Evolutionary conservation across 805 yeast genomes (phyloP), one percentile per base, ranked within the genome.

Genomic region (Komagataella pseudopastoris): DNA sequence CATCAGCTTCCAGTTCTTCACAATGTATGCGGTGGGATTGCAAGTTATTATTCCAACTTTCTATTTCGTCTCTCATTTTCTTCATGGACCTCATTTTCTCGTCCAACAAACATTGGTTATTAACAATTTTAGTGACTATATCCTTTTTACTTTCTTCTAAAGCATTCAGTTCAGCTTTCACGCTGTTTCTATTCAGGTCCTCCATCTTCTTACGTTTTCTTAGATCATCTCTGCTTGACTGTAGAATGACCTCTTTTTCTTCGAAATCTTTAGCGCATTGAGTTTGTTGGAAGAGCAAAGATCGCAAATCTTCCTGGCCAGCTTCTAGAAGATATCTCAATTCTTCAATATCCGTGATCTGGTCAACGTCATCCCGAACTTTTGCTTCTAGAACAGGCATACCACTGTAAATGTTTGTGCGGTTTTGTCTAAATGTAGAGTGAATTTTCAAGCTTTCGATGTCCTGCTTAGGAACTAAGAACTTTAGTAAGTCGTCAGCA

Each of bases 101-200:
- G 4, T 56, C 52, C 36, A 70, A 54, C 36, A 60, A 59, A 36
- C 58, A 53, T 49, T 65, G 66, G 50, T 64, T 69, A 20, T 68
- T 65, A 0, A 67, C 54, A 12, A 67, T 65, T 53, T 71, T 63
- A 47, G 59, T 52, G 46, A 66, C 71, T 5, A 69, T 59, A 36
- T 63, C 61, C 52, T 71, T 60, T 54, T 71, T 66, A 3, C 70
- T 61, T 50, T 71, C 75, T 55, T 72, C 77, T 17, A 71, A 53
- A 56, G 65, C 63, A 49, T 70, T 69, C 46, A 70, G 69, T 51
- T 72, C 76, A 47, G 66, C 67, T 47, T 69, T 66, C 51, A 70
- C 58, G 51, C 68, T 63, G 22, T 68, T 59, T 52, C 75, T 63
- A 56, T 68, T 71, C 12, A 63, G 62, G 54, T 71, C 75, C 52